These are phyloP conservation scores for Cicer pinnatifidum DNA, from an alignment of 306 rosid species.

Conservation along the genomic window DNA sequence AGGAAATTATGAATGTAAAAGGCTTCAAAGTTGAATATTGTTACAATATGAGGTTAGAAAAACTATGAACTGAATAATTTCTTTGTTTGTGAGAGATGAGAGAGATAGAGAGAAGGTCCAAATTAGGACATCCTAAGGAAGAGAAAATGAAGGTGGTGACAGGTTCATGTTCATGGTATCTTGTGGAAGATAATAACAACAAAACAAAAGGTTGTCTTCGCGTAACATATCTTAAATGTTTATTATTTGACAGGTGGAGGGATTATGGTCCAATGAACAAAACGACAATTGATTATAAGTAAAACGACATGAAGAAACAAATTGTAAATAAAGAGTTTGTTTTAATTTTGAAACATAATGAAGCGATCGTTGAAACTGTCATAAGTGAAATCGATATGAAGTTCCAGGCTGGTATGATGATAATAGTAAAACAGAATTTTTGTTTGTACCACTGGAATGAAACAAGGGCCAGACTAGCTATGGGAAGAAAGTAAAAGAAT, in stretches of 20 bases:
- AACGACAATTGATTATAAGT: constrained; percentile 25
- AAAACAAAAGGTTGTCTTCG: constrained; percentile 49
- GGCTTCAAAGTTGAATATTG: background rate
- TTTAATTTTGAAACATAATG: background rate
- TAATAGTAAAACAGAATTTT: too few species aligned
- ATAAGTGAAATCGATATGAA: background rate
- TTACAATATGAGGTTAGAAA: background rate
- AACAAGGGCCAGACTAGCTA: too few species aligned
- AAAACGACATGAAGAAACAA: background rate
- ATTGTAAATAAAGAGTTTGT: too few species aligned
- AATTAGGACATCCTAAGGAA: constrained; percentile 30
- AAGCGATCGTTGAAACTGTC: background rate
- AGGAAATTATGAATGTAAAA: background rate
- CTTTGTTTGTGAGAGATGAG: background rate
- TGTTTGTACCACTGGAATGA: too few species aligned
- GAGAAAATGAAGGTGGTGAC: constrained; percentile 22
- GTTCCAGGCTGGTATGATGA: background rate
- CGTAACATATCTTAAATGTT: constrained; percentile 40
- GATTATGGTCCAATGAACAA: background rate
- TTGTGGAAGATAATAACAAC: constrained; percentile 39
- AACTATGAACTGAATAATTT: constrained; percentile 1
- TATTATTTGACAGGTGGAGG: constrained; percentile 34
- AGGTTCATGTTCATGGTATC: constrained; percentile 18
- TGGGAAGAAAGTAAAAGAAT: too few species aligned
- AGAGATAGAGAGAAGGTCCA: background rate